Evolutionary conservation across 2,329 filamentous ascomycete genomes (phyloP), one percentile per base, ranked within the genome.

Genomic region (Leptodontidium sp.): DNA sequence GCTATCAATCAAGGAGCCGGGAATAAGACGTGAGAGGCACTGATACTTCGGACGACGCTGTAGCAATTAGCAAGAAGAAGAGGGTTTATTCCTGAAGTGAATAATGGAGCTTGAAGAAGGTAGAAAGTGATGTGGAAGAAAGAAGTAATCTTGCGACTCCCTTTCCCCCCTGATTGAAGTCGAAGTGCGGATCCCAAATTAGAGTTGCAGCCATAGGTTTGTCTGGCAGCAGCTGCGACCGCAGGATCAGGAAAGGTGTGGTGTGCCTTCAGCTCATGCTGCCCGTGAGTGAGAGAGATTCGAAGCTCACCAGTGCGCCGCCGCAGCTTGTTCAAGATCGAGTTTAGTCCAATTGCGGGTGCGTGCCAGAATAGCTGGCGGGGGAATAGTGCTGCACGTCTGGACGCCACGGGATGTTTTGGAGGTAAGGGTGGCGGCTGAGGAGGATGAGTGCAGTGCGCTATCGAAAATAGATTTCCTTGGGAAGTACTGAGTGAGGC

Each of bases 241-340:
- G 43, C 58, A 49, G 17, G 45, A 32, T 12, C 38, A 43, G 65
- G 40, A 49, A 66, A 63, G 58, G 38, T 29, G 49, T n/a, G 11
- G 21, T 43, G 45, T 47, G 45, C 15, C 24, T 45, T 57, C 64
- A 66, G 65, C 65, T 66, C 49, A 14, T 47, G 45, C 35, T 47
- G 45, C 35, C 45, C 35, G 29, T 8, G 17, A 32, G 58, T 7
- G 24, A 32, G 65, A 53, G 57, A 57, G 14, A 53, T 53, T 50
- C 58, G 64, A 66, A 47, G 65, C 49, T 62, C 35, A 66, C 38
- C 24, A 66, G 21, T 43, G 52, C 35, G 50, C 49, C 35, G 50
- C 49, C 47, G 50, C 38, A 35, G 38, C 64, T 61, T 55, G 57
- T 38, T n/a, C 47, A 61, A 15, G 14, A 47, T 38, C 45, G 29